Evolutionary conservation across 1,284 basidiomycete genomes (phyloP), one percentile per base, ranked within the genome.

Genomic region (Cryptococcus jaspeensis): DNA sequence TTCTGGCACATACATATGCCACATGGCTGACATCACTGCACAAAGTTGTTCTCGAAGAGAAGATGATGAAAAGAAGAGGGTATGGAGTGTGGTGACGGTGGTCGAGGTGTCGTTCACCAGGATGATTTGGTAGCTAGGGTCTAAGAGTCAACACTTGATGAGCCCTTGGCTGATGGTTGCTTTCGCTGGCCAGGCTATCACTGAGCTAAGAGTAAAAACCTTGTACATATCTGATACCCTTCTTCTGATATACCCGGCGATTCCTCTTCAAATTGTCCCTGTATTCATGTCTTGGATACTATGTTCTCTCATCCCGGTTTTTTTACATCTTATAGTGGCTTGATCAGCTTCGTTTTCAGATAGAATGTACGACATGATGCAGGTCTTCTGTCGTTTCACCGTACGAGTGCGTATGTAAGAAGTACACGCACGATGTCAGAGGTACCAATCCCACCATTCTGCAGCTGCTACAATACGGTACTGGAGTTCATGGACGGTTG

Each of bases 11-110:
- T 3, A 16, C 7, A 35, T 1, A 12, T 16, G 16, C 6, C 12
- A 50, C 44, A 22, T 20, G 25, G 15, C 40, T 41, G 20, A 20
- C 16, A 8, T 32, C 6, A n/a, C 46, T 15, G 46, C 32, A 32
- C 12, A 13, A 41, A 53, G 52, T 39, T 53, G 36, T 53, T 53
- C 37, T 53, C 52, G 20, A 53, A 53, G 44, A 43, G 44, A 32
- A 25, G 52, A 47, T 53, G 37, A 44, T 9, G 50, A 25, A 22
- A 7, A 9, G 15, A 16, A 22, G 36, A n/a, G 18, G 5, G 23
- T 47, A n/a, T n/a, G n/a, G n/a, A n/a, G n/a, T n/a, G n/a, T n/a
- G n/a, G n/a, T 20, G 39, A 16, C 8, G 39, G 39, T 20, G n/a
- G 38, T 39, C 38, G 38, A 39, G 38, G 38, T 39, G 38, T 39